Evolutionary conservation across 2,329 filamentous ascomycete genomes (phyloP).

Genomic region (Xylariaceae sp.): DNA sequence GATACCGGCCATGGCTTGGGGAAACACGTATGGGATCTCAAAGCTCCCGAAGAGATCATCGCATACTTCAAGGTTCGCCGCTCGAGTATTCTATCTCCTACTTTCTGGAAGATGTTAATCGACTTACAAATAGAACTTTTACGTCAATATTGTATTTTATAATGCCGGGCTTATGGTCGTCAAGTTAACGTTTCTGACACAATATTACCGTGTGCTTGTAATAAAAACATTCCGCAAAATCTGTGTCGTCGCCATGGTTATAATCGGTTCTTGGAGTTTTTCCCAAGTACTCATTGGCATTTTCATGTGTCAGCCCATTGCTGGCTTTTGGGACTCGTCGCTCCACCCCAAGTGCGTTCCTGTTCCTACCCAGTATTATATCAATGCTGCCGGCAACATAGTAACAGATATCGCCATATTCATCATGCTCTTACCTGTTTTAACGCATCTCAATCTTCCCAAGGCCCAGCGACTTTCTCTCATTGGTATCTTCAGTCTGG

Average conservation of each 20-base stretch:
- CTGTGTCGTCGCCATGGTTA: conserved; percentile 38
- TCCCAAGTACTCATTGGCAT: conserved; percentile 46
- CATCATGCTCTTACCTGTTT: conserved; percentile 44
- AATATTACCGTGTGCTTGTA: conserved; percentile 47
- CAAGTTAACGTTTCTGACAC: conserved; percentile 47
- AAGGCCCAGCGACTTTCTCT: conserved; percentile 42
- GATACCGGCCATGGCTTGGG: conserved; percentile 35
- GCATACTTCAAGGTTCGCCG: conserved; percentile 31
- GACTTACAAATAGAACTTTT: conserved; percentile 48
- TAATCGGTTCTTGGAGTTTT: conserved; percentile 44
- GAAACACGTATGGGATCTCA: conserved; percentile 33
- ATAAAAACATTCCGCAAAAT: conserved; percentile 40
- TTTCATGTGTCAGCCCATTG: conserved; percentile 44
- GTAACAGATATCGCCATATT: conserved; percentile 46
- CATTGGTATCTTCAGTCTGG: conserved; percentile 46
- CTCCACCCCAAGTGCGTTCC: conserved; percentile 42
- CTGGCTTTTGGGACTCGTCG: conserved; percentile 43
- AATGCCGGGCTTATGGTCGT: conserved; percentile 44
- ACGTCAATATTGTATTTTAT: conserved; percentile 46
- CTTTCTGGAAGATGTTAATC: no score
- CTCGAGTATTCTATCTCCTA: no score
- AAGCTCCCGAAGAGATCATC: conserved; percentile 14
- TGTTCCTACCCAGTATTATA: conserved; percentile 43
- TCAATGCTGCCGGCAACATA: conserved; percentile 46
- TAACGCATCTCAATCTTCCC: conserved; percentile 43